Conservation (phyloP, 768 basidiomycete genomes). For the Hirschioporus abietinus region DNA sequence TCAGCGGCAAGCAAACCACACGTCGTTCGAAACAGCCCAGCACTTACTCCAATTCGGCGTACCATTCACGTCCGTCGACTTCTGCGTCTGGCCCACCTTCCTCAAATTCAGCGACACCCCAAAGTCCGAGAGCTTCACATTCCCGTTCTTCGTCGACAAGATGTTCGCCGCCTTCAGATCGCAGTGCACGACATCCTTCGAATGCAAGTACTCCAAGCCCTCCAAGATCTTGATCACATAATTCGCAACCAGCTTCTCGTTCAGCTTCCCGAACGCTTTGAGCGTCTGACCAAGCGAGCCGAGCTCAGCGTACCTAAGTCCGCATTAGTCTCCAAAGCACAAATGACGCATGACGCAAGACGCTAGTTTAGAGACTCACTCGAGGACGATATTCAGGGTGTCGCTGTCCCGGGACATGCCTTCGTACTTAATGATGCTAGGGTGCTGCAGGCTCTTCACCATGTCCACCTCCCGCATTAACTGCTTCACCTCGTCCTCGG, state of each 20-base stretch:
- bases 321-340: constrained; percentile 14
- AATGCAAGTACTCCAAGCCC: constrained; percentile 89
- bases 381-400: constrained; percentile 87
- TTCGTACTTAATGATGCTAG: constrained; percentile 96
- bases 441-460: constrained; percentile 85
- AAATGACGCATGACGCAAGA: constrained; percentile 13
- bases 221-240: constrained; percentile 97
- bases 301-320: constrained; percentile 84
- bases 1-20: not conserved
- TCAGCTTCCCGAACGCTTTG: constrained; percentile 90
- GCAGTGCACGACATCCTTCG: constrained; percentile 88
- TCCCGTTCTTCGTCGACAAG: constrained; percentile 96
- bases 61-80: constrained; percentile 69
- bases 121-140: constrained; percentile 96
- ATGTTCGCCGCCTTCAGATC: constrained; percentile 99
- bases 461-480: constrained; percentile 94
- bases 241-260: constrained; percentile 84
- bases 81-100: constrained; percentile 80
- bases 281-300: constrained; percentile 92
- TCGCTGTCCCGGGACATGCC: constrained; percentile 90
- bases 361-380: constrained; percentile 55
- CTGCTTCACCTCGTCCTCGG: constrained; percentile 84
- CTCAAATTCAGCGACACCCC: constrained; percentile 95
- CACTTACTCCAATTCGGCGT: constrained; percentile 90
- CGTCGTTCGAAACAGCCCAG: not conserved